Evolutionary conservation across 1,284 basidiomycete genomes (phyloP).

Genomic region (Cystobasidium slooffiae): DNA sequence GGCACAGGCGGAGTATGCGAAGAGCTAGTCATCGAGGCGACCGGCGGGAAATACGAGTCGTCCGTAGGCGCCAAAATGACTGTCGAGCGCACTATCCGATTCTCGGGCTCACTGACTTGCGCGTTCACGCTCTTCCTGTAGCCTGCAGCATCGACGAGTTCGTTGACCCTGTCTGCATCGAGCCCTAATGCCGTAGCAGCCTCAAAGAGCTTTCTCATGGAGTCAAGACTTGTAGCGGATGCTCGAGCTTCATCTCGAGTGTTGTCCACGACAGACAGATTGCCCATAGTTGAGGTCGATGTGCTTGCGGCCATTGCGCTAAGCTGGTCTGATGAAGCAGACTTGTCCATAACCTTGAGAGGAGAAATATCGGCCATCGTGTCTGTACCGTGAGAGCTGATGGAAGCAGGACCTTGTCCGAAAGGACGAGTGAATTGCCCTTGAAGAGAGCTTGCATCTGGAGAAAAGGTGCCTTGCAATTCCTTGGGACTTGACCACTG

Average conservation of each 20-base stretch:
- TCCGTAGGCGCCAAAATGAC: slow-evolving; percentile 24
- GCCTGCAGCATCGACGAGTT: slow-evolving; percentile 40
- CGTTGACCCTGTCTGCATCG: slow-evolving; percentile 37
- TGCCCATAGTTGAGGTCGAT: not conserved
- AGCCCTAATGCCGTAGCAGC: slow-evolving; percentile 39
- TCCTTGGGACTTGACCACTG: slow-evolving; percentile 26
- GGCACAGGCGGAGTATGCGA: not conserved
- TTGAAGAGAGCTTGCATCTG: not conserved
- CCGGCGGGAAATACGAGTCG: slow-evolving; percentile 8
- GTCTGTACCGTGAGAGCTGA: slow-evolving; percentile 20
- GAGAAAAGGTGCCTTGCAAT: not conserved
- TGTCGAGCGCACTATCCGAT: slow-evolving; percentile 21
- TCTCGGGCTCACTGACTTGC: not conserved
- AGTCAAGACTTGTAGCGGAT: slow-evolving; percentile 34
- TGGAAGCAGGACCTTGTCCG: slow-evolving; percentile 3
- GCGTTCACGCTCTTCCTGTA: slow-evolving; percentile 3
- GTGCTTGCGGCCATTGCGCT: slow-evolving; percentile 4
- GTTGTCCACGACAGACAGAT: not conserved
- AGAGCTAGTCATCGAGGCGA: not conserved
- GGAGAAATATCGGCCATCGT: slow-evolving; percentile 16
- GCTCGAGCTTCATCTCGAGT: not conserved
- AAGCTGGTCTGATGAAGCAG: slow-evolving; percentile 9
- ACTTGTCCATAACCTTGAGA: slow-evolving; percentile 5
- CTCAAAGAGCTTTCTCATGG: slow-evolving; percentile 39
- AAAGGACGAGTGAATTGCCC: not conserved